Conservation (phyloP, 2,329 filamentous ascomycete genomes). For the Cladosporium sp. region DNA sequence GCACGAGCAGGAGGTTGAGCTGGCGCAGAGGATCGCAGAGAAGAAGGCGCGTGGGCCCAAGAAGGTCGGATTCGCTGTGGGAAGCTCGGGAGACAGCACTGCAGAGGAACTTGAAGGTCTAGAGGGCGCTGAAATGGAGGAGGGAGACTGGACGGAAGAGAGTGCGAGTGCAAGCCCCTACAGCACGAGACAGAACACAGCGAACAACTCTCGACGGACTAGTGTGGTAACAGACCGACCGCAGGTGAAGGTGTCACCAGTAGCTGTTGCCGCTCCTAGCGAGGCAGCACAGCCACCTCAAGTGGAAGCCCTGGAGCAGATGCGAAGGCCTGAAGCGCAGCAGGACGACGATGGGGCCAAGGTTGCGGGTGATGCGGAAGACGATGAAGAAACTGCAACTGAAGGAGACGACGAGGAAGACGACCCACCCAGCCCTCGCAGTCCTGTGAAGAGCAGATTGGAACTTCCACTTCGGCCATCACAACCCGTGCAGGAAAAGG, state of each 20-base stretch:
- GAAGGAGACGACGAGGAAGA: constrained; percentile 7
- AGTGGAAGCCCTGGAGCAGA: neutral
- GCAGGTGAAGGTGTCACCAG: constrained; percentile 24
- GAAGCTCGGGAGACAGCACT: constrained; percentile 31
- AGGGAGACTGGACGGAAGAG: constrained; percentile 41
- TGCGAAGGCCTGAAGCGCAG: neutral
- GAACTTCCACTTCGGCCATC: neutral
- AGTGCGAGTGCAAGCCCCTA: constrained; percentile 40
- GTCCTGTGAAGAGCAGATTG: constrained; percentile 1
- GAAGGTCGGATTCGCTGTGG: constrained; percentile 39
- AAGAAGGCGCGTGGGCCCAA: constrained; percentile 27
- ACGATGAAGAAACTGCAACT: constrained; percentile 7
- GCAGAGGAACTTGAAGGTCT: constrained; percentile 34
- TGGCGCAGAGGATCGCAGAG: constrained; percentile 24
- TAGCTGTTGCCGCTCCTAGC: neutral
- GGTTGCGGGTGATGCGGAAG: constrained; percentile 14
- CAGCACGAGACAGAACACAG: constrained; percentile 41
- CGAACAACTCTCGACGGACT: constrained; percentile 39
- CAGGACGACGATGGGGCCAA: constrained; percentile 4
- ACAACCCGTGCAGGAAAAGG: constrained; percentile 12
- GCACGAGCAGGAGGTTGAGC: constrained; percentile 34
- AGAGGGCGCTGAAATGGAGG: constrained; percentile 36
- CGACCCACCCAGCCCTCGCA: constrained; percentile 16
- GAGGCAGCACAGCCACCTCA: neutral
- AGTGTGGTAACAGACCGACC: constrained; percentile 31